Evolutionary conservation across 352 stramenopile species (phyloP).

Genomic region (Pythium dissotocum): DNA sequence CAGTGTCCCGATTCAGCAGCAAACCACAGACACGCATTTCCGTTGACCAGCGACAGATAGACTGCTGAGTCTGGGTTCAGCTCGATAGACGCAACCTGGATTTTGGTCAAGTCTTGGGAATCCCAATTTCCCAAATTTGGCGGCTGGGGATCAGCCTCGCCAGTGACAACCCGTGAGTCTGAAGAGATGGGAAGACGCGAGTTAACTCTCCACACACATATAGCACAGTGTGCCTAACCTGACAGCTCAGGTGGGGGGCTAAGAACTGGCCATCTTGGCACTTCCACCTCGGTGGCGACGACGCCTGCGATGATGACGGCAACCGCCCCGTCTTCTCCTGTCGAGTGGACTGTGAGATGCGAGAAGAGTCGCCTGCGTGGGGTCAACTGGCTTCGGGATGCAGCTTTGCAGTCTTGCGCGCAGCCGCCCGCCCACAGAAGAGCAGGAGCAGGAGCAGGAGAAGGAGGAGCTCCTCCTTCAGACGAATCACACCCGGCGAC

Average conservation of each 20-base stretch:
- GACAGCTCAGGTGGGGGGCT: background rate
- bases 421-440: background rate
- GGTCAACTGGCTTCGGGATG: background rate
- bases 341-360: background rate
- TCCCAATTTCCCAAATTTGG: no score
- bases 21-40: background rate
- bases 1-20: background rate
- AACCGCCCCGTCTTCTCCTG: background rate
- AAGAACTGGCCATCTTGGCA: background rate
- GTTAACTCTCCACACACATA: no score
- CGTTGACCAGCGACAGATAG: no score
- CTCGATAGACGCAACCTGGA: no score
- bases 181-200: no score
- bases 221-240: no score
- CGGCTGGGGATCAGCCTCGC: no score
- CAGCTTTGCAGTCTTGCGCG: background rate
- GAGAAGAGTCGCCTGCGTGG: background rate
- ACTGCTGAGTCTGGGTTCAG: background rate
- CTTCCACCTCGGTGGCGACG: background rate
- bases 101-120: no score
- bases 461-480: no score
- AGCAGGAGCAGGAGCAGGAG: background rate
- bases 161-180: no score
- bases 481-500: background rate
- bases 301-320: background rate